phyloP scores from a whole-genome alignment of 208 protist species.

The Leishmania guyanensis region DNA sequence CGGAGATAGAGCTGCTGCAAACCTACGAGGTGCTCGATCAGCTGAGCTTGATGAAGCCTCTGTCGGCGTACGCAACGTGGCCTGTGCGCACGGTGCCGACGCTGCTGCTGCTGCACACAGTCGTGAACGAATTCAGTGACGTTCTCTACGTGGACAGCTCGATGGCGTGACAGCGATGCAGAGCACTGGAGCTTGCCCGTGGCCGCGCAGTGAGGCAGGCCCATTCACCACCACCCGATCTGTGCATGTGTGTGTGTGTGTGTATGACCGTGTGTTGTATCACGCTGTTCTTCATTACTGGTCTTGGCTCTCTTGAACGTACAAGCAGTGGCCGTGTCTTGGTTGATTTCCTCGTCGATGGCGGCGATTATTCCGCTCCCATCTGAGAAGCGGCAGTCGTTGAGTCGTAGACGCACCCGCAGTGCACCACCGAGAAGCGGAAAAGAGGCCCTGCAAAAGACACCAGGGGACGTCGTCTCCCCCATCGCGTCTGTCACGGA shows the following conservation, averaged over 20 bases:
- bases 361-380: background rate
- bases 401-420: background rate
- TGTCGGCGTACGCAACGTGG: constrained; percentile 54
- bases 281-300: background rate
- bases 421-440: background rate
- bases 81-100: constrained; percentile 64
- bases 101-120: constrained; percentile 69
- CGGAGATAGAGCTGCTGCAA: constrained; percentile 60
- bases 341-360: background rate
- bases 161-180: background rate
- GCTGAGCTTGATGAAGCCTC: constrained; percentile 47
- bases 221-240: background rate
- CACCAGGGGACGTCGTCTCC: background rate
- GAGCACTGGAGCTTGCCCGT: constrained; percentile 27
- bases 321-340: background rate
- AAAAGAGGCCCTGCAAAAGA: background rate
- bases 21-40: constrained; percentile 60
- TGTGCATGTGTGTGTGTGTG: background rate
- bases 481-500: no score
- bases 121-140: constrained; percentile 86
- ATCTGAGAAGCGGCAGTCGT: background rate
- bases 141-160: constrained; percentile 50
- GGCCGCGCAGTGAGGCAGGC: constrained; percentile 7
- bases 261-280: background rate
- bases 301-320: no score